Evolutionary conservation across 2,329 filamentous ascomycete genomes (phyloP).

Genomic region (Zasmidium cellare): DNA sequence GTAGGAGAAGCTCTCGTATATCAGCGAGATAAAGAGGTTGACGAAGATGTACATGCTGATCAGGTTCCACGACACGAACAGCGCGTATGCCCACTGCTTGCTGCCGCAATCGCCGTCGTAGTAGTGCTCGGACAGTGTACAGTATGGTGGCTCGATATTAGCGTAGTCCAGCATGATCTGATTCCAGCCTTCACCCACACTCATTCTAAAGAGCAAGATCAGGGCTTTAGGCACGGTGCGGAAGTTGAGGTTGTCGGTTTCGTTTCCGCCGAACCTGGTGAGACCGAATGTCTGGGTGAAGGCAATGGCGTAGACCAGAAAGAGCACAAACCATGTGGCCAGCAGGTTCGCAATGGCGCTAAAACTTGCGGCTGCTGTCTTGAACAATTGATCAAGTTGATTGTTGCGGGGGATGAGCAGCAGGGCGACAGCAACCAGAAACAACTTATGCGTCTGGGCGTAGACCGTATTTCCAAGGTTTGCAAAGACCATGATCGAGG

Average conservation of each 20-base stretch:
- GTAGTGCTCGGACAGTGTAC: constrained; percentile 70
- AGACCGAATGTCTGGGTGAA: constrained; percentile 94
- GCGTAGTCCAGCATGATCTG: constrained; percentile 95
- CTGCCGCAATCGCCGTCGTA: constrained; percentile 93
- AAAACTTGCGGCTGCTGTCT: constrained; percentile 92
- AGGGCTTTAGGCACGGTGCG: constrained; percentile 90
- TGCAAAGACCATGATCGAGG: constrained; percentile 73
- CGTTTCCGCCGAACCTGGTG: constrained; percentile 76
- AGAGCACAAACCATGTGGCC: constrained; percentile 96
- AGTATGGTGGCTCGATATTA: constrained; percentile 74
- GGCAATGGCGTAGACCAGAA: constrained; percentile 93
- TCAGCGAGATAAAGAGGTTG: constrained; percentile 95
- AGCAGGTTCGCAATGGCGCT: constrained; percentile 87
- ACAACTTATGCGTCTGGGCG: constrained; percentile 86
- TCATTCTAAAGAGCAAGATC: constrained; percentile 89
- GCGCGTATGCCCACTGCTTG: constrained; percentile 77
- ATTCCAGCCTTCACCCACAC: constrained; percentile 95
- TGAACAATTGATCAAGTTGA: constrained; percentile 96
- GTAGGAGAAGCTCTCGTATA: constrained; percentile 99
- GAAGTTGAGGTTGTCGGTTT: constrained; percentile 82
- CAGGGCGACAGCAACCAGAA: constrained; percentile 84
- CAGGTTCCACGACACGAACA: constrained; percentile 98
- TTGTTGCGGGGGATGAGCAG: constrained; percentile 95
- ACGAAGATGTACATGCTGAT: constrained; percentile 99
- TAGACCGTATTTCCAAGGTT: constrained; percentile 60